Evolutionary conservation across 2,329 filamentous ascomycete species (phyloP), one percentile per base, ranked within the genome.

Genomic region (Talaromyces sp.): DNA sequence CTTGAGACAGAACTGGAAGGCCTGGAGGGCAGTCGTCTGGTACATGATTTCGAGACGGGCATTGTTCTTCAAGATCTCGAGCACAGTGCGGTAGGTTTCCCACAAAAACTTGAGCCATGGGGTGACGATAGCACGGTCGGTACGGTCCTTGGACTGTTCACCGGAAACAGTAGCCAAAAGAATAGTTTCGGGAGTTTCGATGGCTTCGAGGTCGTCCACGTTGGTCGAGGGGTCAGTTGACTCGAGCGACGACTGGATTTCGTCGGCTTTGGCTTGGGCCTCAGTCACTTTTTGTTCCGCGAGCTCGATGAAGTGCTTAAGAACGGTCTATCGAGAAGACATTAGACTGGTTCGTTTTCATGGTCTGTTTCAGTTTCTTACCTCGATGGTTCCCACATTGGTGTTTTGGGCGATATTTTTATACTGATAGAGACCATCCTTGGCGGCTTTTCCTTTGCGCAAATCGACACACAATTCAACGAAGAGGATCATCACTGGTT

Each of bases 401-500:
- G 94, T 97, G 83, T 99, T 99, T 81, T 99, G 95, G 64, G 93
- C 94, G 72, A 97, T 98, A 81, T 99, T 99, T 86, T 99, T 99
- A 87, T 99, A 99, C 80, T 97, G 95, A 80, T 98, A 99, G 58
- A 99, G 86, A 67, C 95, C 95, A 83, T 99, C 95, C 86, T 99
- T 99, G 79, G 94, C 95, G 67, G 95, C 87, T 82, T 99, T 99
- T 73, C 95, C 95, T 83, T 98, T 99, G 83, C 95, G 93, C 74
- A 97, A 88, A 76, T 98, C 94, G 75, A 99, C 95, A 71, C 91
- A 97, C 66, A 98, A 87, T 82, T 98, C 93, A 75, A 99, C 94
- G 76, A 99, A 90, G 71, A 97, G 89, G 81, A 98, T 86, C 93
- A 99, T 98, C 71, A 99, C 94, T 70, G 95, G 95, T 88, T 99